Conservation (phyloP, 2,329 filamentous ascomycete genomes). For the Gnomoniopsis sp. region DNA sequence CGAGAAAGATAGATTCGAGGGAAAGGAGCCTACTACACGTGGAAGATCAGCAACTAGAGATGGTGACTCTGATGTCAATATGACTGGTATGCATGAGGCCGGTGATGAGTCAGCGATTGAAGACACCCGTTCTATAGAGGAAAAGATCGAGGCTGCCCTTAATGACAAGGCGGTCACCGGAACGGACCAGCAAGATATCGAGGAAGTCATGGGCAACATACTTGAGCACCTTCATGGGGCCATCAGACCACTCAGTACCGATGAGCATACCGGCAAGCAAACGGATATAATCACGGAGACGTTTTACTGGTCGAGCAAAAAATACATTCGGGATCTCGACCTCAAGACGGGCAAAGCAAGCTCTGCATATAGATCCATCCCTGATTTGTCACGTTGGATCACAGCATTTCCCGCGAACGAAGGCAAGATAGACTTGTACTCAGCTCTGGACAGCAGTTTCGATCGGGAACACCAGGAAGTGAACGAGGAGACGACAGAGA, state of each 20-base stretch:
- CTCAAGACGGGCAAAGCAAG: slow-evolving; percentile 45
- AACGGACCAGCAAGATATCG: slow-evolving; percentile 85
- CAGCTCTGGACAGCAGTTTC: slow-evolving; percentile 81
- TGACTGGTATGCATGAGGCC: slow-evolving; percentile 20
- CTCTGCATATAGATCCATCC: slow-evolving; percentile 49
- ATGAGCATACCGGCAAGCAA: slow-evolving; percentile 67
- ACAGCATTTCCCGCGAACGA: slow-evolving; percentile 55
- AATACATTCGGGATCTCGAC: slow-evolving; percentile 40
- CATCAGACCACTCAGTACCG: slow-evolving; percentile 66
- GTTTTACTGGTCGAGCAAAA: slow-evolving; percentile 61
- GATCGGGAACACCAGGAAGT: slow-evolving; percentile 69
- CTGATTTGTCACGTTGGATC: slow-evolving; percentile 52
- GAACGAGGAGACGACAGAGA: slow-evolving; percentile 52
- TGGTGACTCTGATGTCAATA: slow-evolving; percentile 13
- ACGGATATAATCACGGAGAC: slow-evolving; percentile 73
- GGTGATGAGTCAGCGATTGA: slow-evolving; percentile 21
- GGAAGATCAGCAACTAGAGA: slow-evolving; percentile 6
- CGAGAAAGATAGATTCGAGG: slow-evolving; percentile 13
- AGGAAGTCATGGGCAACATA: slow-evolving; percentile 91
- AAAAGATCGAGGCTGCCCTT: slow-evolving; percentile 42
- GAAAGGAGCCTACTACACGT: background rate
- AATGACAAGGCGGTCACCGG: slow-evolving; percentile 46
- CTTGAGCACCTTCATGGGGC: slow-evolving; percentile 88
- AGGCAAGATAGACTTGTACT: slow-evolving; percentile 65
- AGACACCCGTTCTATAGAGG: slow-evolving; percentile 35